phyloP scores from a whole-genome alignment of 257 asterid genomes.

The Nicotiana undulata region DNA sequence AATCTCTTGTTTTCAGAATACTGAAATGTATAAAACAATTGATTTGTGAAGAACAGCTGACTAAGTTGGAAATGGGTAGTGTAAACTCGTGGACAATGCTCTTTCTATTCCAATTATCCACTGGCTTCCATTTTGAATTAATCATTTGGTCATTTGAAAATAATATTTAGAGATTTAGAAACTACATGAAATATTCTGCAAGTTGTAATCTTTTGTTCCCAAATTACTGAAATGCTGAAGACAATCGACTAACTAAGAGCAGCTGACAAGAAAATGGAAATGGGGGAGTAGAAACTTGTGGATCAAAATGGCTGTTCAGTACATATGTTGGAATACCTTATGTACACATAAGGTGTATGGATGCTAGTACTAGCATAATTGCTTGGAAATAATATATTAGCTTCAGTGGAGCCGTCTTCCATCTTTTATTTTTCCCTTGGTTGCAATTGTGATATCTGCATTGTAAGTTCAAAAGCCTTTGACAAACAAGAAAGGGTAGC shows the following conservation, averaged over 20 bases:
- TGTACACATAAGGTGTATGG: neutral
- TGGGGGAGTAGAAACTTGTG: neutral
- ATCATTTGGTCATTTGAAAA: neutral
- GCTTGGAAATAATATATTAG: neutral
- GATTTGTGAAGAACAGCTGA: neutral
- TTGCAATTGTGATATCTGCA: neutral
- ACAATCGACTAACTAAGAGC: neutral
- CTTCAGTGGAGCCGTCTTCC: neutral
- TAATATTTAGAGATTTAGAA: neutral
- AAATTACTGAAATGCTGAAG: neutral
- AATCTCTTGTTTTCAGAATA: neutral
- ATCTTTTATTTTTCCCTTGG: neutral
- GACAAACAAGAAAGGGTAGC: neutral
- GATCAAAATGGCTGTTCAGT: neutral
- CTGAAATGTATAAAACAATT: neutral
- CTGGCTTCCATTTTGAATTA: neutral
- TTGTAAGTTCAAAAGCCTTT: neutral
- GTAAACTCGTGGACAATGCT: neutral
- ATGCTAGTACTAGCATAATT: neutral
- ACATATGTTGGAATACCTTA: neutral
- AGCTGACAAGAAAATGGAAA: neutral
- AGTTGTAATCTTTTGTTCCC: neutral
- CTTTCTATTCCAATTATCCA: neutral
- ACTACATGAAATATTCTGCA: neutral
- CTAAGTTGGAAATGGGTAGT: too few relatives aligned